A percentile compares a stretch with the other conserved stretches of the same genome.
phyloP scores from a whole-genome alignment of 139 green algal species.

The Tetradesmus lagerheimii region DNA sequence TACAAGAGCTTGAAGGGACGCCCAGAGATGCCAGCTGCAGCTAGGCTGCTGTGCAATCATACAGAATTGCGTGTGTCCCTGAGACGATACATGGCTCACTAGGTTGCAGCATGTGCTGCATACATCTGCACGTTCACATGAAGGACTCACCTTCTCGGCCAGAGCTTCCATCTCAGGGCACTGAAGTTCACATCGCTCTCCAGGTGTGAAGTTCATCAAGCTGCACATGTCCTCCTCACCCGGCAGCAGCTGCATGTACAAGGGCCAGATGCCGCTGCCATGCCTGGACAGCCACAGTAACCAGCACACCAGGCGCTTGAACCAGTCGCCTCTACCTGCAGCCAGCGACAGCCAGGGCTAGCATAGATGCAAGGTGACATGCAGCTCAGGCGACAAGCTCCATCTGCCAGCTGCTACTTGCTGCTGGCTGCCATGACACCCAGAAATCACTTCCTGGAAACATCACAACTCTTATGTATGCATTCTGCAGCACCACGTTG shows the following conservation, averaged over 20 bases:
- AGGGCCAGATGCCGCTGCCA: conserved; percentile 46
- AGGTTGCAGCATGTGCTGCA: not conserved
- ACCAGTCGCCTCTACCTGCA: conserved; percentile 51
- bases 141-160: conserved; percentile 22
- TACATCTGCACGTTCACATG: not conserved
- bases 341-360: not conserved
- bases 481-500: no score
- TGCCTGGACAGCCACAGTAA: conserved; percentile 54
- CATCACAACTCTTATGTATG: no score
- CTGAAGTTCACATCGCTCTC: conserved; percentile 47
- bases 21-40: no score
- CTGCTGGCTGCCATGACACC: no score
- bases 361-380: no score
- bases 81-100: no score
- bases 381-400: no score
- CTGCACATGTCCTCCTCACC: conserved; percentile 33
- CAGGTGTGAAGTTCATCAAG: conserved; percentile 60
- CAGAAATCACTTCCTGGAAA: no score
- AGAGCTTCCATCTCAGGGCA: conserved; percentile 28
- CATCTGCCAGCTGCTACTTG: no score
- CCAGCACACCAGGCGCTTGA: conserved; percentile 55
- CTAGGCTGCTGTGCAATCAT: no score
- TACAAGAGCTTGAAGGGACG: not conserved
- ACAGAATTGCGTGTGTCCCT: no score
- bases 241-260: conserved; percentile 54